Conservation (phyloP, 73 alveolate species). For the Tetrahymena thermophila region DNA sequence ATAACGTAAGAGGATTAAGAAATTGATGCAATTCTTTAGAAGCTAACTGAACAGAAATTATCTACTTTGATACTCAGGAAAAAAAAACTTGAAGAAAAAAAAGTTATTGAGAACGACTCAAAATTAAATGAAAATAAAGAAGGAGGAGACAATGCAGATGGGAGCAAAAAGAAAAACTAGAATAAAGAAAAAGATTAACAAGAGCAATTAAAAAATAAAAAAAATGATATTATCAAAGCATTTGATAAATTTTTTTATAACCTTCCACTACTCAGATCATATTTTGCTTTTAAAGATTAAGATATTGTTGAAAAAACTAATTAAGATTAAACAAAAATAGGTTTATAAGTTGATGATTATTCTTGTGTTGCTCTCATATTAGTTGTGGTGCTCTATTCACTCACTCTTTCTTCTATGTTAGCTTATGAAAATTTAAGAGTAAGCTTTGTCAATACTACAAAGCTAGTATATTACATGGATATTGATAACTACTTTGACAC, state of each 20-base stretch:
- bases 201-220: background rate
- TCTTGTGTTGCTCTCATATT: background rate
- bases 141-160: background rate
- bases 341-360: background rate
- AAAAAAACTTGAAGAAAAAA: background rate
- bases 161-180: background rate
- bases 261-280: background rate
- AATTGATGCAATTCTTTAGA: background rate
- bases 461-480: background rate
- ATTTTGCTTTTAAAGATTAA: background rate
- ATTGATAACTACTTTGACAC: background rate
- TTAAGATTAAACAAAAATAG: background rate
- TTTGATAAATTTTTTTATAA: background rate
- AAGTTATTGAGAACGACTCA: background rate
- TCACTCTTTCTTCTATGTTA: background rate
- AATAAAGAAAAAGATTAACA: background rate
- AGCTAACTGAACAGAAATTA: background rate
- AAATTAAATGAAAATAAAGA: background rate
- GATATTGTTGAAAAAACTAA: background rate
- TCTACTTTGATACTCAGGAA: background rate
- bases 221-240: background rate
- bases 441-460: background rate
- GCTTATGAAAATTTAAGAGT: background rate
- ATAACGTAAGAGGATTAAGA: background rate
- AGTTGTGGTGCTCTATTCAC: background rate